Percentiles rank a stretch among this genome's conserved stretches.
These are phyloP conservation scores for Emmonsia crescens DNA, from an alignment of 2,329 filamentous ascomycete genomes.

Conservation along the genomic window DNA sequence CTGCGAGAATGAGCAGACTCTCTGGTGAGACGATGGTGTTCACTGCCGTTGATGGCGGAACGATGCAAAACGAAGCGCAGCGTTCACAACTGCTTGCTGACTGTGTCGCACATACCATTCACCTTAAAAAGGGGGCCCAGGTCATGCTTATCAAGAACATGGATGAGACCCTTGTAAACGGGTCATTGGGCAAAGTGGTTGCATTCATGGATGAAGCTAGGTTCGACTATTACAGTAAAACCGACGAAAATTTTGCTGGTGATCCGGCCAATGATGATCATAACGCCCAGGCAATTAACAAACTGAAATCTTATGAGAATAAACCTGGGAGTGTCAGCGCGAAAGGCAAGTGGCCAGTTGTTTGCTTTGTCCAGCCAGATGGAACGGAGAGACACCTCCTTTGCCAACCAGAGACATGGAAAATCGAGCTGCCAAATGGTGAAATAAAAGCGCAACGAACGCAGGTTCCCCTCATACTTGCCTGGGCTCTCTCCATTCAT, in stretches of 20 bases:
- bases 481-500: conserved; percentile 95
- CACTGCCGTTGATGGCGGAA: conserved; percentile 63
- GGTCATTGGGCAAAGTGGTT: conserved; percentile 76
- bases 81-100: conserved; percentile 72
- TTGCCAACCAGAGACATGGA: conserved; percentile 84
- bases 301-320: conserved; percentile 43
- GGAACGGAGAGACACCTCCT: conserved; percentile 66
- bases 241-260: conserved; percentile 46
- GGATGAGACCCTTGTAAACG: conserved; percentile 87
- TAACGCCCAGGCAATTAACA: conserved; percentile 40
- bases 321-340: conserved; percentile 39
- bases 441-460: conserved; percentile 81
- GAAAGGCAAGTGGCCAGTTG: conserved; percentile 61
- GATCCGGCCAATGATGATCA: conserved; percentile 35
- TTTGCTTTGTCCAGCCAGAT: conserved; percentile 71
- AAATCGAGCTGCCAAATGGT: conserved; percentile 89
- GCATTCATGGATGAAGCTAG: conserved; percentile 63
- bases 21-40: conserved; percentile 58
- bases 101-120: conserved; percentile 78
- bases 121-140: conserved; percentile 82
- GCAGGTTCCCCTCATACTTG: conserved; percentile 79
- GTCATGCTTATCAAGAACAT: conserved; percentile 99
- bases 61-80: conserved; percentile 51
- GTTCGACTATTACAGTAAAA: conserved; percentile 46
- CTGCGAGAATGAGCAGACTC: conserved; percentile 58